Evolutionary conservation across 108 stramenopile genomes (phyloP), one percentile per base, ranked within the genome.

Genomic region (Nitzschia putrida): DNA sequence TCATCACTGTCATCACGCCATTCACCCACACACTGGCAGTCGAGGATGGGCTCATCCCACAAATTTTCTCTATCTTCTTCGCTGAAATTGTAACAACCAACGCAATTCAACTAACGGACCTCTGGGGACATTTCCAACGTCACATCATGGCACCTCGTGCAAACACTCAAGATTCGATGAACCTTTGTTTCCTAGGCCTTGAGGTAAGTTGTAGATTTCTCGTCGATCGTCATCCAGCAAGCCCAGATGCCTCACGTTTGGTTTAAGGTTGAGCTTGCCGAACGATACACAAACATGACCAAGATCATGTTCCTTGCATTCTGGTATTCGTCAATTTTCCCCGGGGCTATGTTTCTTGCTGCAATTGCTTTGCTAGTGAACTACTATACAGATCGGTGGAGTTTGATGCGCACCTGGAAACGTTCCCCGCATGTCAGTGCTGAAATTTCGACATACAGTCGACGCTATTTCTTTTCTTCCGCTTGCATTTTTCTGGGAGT

Each of bases 1-100:
- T 95, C 20, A 86, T 93, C 59, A 87, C 80, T 14, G 69, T 91
- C 66, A 91, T 95, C 42, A 93, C 88, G 9, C 90, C 92, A 8
- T 95, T 91, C 66, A 91, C 90, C 7, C 51, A 69, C 34, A 78
- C 80, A 14, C 12, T 85, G n/a, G 34, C 54, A 16, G 10, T 21
- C 6, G 54, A 53, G 7, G 60, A 56, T 20, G 84, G 80, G 8
- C 42, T 85, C 10, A 70, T 81, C 64, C 12, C 66, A 11, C 68
- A 72, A 42, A 67, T 81, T 3, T 72, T 55, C 55, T 68, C 77
- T 14, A 69, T 81, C 7, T 90, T 92, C 66, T 90, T 85, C 54
- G 83, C 88, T 20, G 92, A 95, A 67, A 86, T 95, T 66, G 73
- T 91, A 16, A 80, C 81, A 0, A 82, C 83, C 7, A 91, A 91